Base-by-base conservation (phyloP, 2,329 filamentous ascomycete species). In the Neocucurbitaria cava region DNA sequence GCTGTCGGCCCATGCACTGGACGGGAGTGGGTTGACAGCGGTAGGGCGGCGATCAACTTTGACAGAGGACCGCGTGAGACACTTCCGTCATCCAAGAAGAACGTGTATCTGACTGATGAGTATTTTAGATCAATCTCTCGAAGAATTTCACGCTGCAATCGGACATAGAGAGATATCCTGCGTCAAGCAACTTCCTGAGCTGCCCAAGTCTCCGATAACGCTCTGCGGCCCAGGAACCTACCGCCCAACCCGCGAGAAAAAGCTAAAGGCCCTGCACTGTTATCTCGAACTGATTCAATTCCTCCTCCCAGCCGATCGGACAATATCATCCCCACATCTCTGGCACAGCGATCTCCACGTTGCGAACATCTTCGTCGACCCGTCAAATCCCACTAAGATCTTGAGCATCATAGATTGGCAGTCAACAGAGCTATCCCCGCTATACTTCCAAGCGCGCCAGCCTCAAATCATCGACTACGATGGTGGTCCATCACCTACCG, bases 41-140 rank as follows among this genome's bases (percentile, higher is more conserved):
- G 70, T 5, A 68, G 75, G 55, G 64, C 52, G 21, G 46, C 40
- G 26, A 50, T 77, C 45, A 41, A 63, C 8, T 70, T 69, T 46
- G 69, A 77, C 46, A 56, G 72, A 64, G 76, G 75, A 26, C 74
- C 75, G 56, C 77, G 76, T 77, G 64, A 71, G 72, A n/a, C n/a
- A 60, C 45, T 41, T 53, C 26, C 31, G 30, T 45, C n/a, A n/a
- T n/a, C n/a, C n/a, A n/a, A n/a, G n/a, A n/a, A n/a, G n/a, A n/a
- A n/a, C n/a, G 30, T 33, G 52, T 21, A 26, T 60, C 49, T 59
- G 56, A 52, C 66, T 58, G 47, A 65, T 24, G 21, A 56, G 13
- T n/a, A n/a, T 13, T 39, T 26, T 50, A 75, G 75, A 72, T 70
- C 52, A 53, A 39, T 62, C 62, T 38, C 48, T 70, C 20, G 56